Base-by-base conservation (phyloP, 2,329 filamentous ascomycete species). In the Penicillium sp. region DNA sequence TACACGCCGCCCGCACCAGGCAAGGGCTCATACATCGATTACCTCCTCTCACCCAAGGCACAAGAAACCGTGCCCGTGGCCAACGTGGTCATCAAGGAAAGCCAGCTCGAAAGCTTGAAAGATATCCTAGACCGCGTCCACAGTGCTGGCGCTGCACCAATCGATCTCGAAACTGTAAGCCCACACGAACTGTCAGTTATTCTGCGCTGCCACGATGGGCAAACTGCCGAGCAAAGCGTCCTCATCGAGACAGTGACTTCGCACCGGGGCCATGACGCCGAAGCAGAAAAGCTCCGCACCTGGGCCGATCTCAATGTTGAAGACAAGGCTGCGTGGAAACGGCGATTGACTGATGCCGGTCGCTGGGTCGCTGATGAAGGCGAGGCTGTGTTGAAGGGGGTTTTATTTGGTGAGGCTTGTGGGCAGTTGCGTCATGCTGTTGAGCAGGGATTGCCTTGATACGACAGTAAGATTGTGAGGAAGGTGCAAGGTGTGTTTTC, bases 291-390 rank as follows among this genome's bases (percentile, higher is more conserved):
- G 10, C 52, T 63, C 37, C 67, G 68, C 75, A 80, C 82, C 57
- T 96, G 91, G 91, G 87, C 92, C 59, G 86, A 93, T 61, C 77
- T 96, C 48, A 80, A 81, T 6, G 79, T 83, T 13, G 77, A 84
- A 57, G 85, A 93, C 75, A 85, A 85, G 73, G 78, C 81, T 55
- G 79, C 81, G 19, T 96, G 92, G 92, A 92, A 87, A 78, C 76
- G 84, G 66, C 85, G 83, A 71, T 81, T 96, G 38, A 81, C 81
- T 58, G 82, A 88, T 57, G 88, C 90, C 0, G 92, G 92, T 0
- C 86, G 92, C 65, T 96, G 91, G 92, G 85, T 85, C n/a, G 87
- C 89, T 72, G 83, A 86, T 40, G 90, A 94, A 81, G 90, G 91
- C 2, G 91, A 94, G 79, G 83, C 82, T 10, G 85, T 95, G 33